Percentiles rank a stretch among this genome's conserved stretches.
Conservation (phyloP, 2,329 filamentous ascomycete genomes). For the Cercospora nicotianae region DNA sequence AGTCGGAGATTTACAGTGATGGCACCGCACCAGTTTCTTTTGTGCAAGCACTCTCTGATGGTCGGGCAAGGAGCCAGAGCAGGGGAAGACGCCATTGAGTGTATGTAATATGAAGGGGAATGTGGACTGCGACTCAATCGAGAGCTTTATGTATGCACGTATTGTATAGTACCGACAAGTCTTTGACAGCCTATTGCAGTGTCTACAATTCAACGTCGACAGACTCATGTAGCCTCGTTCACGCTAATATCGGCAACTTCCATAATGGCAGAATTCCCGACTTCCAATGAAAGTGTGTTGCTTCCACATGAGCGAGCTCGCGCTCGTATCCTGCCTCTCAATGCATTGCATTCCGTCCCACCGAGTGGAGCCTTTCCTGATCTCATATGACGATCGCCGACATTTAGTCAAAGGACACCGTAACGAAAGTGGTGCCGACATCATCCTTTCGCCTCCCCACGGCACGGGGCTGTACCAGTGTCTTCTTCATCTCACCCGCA, state of each 20-base stretch:
- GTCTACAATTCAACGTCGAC: background rate
- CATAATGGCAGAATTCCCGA: background rate
- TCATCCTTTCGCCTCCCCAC: background rate
- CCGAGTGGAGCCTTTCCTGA: background rate
- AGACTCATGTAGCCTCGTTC: background rate
- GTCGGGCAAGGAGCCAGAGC: slow-evolving; percentile 6
- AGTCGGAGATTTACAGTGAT: slow-evolving; percentile 1
- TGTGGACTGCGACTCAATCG: background rate
- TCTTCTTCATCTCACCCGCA: background rate
- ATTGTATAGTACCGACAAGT: background rate
- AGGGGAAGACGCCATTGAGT: background rate
- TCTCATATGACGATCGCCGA: background rate
- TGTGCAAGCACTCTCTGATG: background rate
- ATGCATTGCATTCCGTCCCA: background rate
- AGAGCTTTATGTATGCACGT: background rate
- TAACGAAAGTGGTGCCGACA: slow-evolving; percentile 3
- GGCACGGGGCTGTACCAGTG: background rate
- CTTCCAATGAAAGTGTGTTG: background rate
- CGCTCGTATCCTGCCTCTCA: background rate
- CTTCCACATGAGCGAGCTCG: background rate
- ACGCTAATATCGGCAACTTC: background rate
- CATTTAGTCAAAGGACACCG: background rate
- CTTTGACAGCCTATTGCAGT: background rate
- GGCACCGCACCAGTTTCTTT: slow-evolving; percentile 1
- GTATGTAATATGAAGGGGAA: background rate